Percentiles rank a stretch among this genome's conserved stretches.
Evolutionary conservation across 768 basidiomycete species (phyloP).

Genomic region (Russula emetica): DNA sequence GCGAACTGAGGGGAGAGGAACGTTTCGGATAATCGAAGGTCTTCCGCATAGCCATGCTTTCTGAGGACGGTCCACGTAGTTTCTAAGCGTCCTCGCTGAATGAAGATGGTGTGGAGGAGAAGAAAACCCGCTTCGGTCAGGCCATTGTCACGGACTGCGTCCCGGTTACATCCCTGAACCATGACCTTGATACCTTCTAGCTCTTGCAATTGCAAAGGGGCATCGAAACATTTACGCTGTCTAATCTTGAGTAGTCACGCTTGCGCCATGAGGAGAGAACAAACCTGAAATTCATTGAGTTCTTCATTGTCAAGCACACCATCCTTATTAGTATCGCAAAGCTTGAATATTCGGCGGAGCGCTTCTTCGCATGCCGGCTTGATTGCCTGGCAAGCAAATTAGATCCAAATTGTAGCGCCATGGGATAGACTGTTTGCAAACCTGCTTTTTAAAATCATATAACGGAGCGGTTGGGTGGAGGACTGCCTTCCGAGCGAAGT

Average conservation of each 20-base stretch:
- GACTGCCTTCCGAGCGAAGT: conserved; percentile 97
- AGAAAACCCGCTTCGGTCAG: conserved; percentile 92
- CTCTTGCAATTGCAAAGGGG: conserved; percentile 87
- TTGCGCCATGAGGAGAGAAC: conserved; percentile 24
- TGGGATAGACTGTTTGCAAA: conserved; percentile 38
- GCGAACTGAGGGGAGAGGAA: conserved; percentile 86
- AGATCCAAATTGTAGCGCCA: neutral
- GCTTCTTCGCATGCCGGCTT: conserved; percentile 91
- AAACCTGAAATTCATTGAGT: conserved; percentile 94
- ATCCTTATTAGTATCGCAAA: conserved; percentile 94
- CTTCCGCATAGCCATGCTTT: conserved; percentile 95
- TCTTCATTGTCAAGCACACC: conserved; percentile 85
- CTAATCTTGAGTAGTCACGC: conserved; percentile 6
- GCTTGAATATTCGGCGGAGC: conserved; percentile 89
- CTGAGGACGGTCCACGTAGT: conserved; percentile 97
- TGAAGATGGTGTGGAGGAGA: conserved; percentile 94
- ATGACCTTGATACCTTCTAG: conserved; percentile 94
- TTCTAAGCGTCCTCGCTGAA: conserved; percentile 90
- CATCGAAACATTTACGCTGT: conserved; percentile 92
- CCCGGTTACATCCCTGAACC: conserved; percentile 74
- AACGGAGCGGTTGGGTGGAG: conserved; percentile 94
- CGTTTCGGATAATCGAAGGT: conserved; percentile 79
- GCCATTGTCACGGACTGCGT: conserved; percentile 70
- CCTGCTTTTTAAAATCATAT: conserved; percentile 95
- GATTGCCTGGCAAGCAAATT: conserved; percentile 54